Evolutionary conservation across 441 rosid genomes (phyloP), one percentile per base, ranked within the genome.

Genomic region (Pelargonium myrrhifolium): DNA sequence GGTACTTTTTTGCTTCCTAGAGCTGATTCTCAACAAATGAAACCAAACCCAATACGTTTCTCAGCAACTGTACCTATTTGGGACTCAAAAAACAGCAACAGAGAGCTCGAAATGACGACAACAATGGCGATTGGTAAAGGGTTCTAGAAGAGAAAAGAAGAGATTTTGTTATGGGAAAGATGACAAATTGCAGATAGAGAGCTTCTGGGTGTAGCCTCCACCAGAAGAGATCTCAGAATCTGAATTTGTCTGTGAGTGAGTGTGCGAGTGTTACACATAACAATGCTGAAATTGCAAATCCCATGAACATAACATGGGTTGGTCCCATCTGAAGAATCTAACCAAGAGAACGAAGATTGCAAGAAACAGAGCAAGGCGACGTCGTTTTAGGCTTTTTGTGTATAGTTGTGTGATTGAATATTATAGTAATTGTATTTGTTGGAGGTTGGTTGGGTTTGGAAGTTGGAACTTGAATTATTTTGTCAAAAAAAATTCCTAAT

Each of bases 281-380:
- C 28, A 56, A 18, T 56, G 61, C 61, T 1, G 7, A 53, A 3
- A 15, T 53, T 53, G 59, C 10, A 6, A 21, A 18, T 56, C 26
- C 61, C 61, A 56, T 56, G 59, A 56, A 56, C 61, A 8, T 56
- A 56, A 56, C 61, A 56, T 56, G 61, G 61, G 61, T 10, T 56
- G 26, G 61, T 20, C 12, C 12, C 61, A 20, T 21, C 4, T 56
- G 12, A 56, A 24, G 61, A 56, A 20, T 56, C 61, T 56, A 20
- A 56, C 26, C 21, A 18, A 56, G 12, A 56, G 21, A 20, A 56
- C 11, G 61, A 56, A 56, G 21, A 56, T 56, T 21, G 21, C 26
- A 20, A 8, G 61, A 56, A 9, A 56, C 61, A 56, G 28, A 56
- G 28, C 61, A 6, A 18, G 9, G 28, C 61, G 61, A 14, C 61